Evolutionary conservation across 2,329 filamentous ascomycete genomes (phyloP), one percentile per base, ranked within the genome.

Genomic region (Cladosporium sp.): DNA sequence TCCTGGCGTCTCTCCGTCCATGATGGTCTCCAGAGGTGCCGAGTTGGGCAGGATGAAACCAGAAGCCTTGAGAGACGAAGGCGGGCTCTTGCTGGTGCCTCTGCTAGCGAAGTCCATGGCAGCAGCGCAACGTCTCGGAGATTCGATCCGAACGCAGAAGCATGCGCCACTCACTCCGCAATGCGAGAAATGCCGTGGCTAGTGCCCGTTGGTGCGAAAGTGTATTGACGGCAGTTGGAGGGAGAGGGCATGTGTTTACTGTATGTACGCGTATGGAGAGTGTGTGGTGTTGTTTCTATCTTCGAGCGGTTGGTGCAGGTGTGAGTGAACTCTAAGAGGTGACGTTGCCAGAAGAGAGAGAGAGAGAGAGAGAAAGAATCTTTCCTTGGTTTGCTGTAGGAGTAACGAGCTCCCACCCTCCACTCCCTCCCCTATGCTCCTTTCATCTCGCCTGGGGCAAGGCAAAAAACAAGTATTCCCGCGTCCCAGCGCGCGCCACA

Each of bases 1-100:
- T 22, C 53, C 49, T 33, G 62, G 61, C 20, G 48, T 46, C 16
- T 62, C 59, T 35, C 50, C 43, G 39, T 65, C 62, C 63, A 67
- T 67, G 56, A 62, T 66, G 51, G 59, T 55, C 38, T 50, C 48
- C 27, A 49, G 35, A 16, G 45, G 45, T 6, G 45, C 45, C 45
- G 36, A 39, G 11, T 35, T 15, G 12, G 43, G 41, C 41, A 47
- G 16, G 42, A 48, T 40, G 18, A 40, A 48, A 15, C 45, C 45
- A 7, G 45, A 48, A 18, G 45, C 29, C 19, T 40, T 48, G 45
- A 48, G 45, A 13, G 45, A 48, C n/a, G 45, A 48, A 19, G 45
- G 45, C 33, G 45, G 45, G 33, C 27, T 48, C 45, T 48, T 48
- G 45, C 36, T 39, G n/a, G 45, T 32, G 45, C 25, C 25, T 35